Base-by-base conservation (phyloP, 2,329 filamentous ascomycete species). In the Periconia sp. region DNA sequence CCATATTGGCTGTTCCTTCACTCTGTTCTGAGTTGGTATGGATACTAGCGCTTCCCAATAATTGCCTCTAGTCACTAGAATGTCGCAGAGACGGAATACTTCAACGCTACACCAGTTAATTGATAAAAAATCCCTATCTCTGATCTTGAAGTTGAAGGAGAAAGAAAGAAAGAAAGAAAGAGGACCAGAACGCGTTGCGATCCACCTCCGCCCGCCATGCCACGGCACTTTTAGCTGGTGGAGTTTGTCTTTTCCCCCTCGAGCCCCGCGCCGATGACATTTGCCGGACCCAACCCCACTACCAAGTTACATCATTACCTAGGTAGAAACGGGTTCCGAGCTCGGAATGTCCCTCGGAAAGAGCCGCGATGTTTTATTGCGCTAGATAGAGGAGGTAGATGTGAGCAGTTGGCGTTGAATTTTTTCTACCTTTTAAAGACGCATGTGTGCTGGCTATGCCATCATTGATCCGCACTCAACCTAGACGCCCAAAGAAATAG, bases 1-100 rank as follows among this genome's bases (percentile, higher is more conserved):
- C 70, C 77, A 80, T 81, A 46, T 6, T 65, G 56, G 33, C 14
- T 40, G 13, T 14, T 11, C 13, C 33, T 37, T n/a, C 11, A 37
- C 11, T 37, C 33, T 37, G 10, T 37, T 14, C 5, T n/a, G 5
- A 14, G 33, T 37, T 37, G 11, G 33, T 27, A 27, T 8, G 23
- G 33, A 37, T n/a, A 14, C 5, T 37, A 11, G 11, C 10, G 11
- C 13, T 37, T 37, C 15, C 13, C 3, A 11, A n/a, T n/a, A n/a
- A 37, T 37, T 27, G 23, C 8, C 3, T 27, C 5, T 27, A 27
- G 23, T 3, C 33, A 37, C 3, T 37, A 5, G 33, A 11, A n/a
- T 37, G 33, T 37, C 15, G 33, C 15, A 27, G 33, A 37, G 11
- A 37, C 15, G 6, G 33, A 37, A 37, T 37, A 5, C 33, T 37